Evolutionary conservation across 2,329 filamentous ascomycete species (phyloP).

Genomic region (Botryotinia convoluta): DNA sequence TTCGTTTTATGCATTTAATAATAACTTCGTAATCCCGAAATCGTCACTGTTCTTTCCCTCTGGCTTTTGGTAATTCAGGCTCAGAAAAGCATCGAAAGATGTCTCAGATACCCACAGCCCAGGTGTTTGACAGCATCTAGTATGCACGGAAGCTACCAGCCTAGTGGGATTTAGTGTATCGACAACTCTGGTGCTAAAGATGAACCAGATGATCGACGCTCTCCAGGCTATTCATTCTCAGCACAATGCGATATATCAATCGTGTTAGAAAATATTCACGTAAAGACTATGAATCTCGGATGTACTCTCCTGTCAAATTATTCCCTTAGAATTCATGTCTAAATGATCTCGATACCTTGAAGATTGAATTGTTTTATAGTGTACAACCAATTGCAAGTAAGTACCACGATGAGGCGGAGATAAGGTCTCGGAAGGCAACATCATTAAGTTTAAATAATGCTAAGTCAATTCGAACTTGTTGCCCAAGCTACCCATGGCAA

Average conservation of each 20-base stretch:
- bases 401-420: constrained; percentile 54
- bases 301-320: background rate
- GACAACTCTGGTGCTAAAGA: constrained; percentile 44
- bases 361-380: constrained; percentile 48
- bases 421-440: constrained; percentile 39
- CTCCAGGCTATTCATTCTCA: constrained; percentile 24
- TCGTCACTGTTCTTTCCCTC: constrained; percentile 61
- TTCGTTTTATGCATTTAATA: constrained; percentile 56
- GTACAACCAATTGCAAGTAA: constrained; percentile 52
- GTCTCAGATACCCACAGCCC: background rate
- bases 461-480: background rate
- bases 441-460: constrained; percentile 26
- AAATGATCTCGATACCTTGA: constrained; percentile 43
- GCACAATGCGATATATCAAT: constrained; percentile 32
- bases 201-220: constrained; percentile 41
- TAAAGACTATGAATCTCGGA: background rate
- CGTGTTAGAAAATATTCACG: constrained; percentile 33
- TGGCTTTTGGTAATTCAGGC: constrained; percentile 26
- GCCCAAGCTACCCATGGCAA: too few relatives aligned
- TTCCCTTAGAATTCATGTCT: constrained; percentile 32
- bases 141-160: background rate
- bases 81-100: background rate
- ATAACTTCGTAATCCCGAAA: constrained; percentile 64
- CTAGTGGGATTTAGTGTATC: constrained; percentile 34
- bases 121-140: background rate